Conservation (phyloP, 2,329 filamentous ascomycete genomes). For the Juglanconis sp. region DNA sequence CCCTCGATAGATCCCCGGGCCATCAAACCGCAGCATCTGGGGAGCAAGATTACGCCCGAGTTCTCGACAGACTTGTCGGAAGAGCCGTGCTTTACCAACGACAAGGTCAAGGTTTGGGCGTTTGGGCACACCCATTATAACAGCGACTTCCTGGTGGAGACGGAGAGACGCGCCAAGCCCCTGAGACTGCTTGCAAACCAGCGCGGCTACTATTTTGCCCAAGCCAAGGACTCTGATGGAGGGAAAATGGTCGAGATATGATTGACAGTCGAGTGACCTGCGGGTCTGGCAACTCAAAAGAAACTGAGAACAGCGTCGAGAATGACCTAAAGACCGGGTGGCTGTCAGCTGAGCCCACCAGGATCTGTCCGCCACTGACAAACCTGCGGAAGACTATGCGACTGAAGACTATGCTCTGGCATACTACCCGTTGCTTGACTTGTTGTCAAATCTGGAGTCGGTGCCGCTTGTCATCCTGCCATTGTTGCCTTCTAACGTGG, state of each 20-base stretch:
- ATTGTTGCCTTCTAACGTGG: too few relatives aligned
- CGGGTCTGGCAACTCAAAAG: not conserved
- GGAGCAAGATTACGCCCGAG: conserved; percentile 23
- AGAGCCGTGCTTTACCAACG: conserved; percentile 33
- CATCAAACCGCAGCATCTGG: conserved; percentile 31
- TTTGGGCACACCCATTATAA: conserved; percentile 50
- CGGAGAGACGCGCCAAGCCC: not conserved
- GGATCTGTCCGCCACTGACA: not conserved
- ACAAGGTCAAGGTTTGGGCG: conserved; percentile 39
- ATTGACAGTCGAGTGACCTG: not conserved
- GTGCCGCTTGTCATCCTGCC: too few relatives aligned
- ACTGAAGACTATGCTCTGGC: too few relatives aligned
- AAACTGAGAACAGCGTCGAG: not conserved
- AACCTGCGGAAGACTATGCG: too few relatives aligned
- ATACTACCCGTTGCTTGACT: too few relatives aligned
- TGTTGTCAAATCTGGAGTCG: too few relatives aligned
- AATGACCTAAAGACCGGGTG: not conserved
- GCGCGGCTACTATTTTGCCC: conserved; percentile 21
- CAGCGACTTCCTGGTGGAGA: conserved; percentile 33
- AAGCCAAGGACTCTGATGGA: not conserved
- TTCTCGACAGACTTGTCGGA: conserved; percentile 39
- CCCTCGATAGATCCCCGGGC: conserved; percentile 32
- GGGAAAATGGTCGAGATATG: not conserved
- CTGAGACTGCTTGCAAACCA: conserved; percentile 22
- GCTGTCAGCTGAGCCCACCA: not conserved